Evolutionary conservation across 805 yeast species (phyloP), one percentile per base, ranked within the genome.

Genomic region (Candida quercuum): DNA sequence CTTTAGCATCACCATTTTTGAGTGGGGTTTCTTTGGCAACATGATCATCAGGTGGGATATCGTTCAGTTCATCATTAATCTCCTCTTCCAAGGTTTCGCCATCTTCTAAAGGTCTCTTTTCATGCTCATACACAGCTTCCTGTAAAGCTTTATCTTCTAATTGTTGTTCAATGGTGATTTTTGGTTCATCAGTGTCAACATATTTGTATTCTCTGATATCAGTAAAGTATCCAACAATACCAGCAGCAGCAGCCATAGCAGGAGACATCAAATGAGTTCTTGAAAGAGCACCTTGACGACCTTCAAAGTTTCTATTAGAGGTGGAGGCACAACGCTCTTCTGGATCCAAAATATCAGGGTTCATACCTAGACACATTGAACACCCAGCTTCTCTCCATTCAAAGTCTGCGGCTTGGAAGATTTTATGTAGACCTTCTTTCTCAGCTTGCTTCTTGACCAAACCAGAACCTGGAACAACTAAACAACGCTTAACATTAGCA

Each of bases 301-400:
- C 99, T 65, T 91, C 97, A 59, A 93, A 93, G 70, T 93, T 93
- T 75, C 99, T 84, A 74, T 93, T 93, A 17, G 98, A 91, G 15
- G 99, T 93, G 12, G 98, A 89, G 8, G 99, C 99, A 71, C 99
- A 93, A 68, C 99, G 81, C 66, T 93, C 99, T 57, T 84, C 78
- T 28, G 99, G 99, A 45, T 80, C 76, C 58, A 93, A 75, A 53
- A 93, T 91, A 69, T 93, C 99, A 30, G 98, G 97, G 69, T 93
- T 93, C 99, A 93, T 93, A 64, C 99, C 99, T 37, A 93, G 75
- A 70, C 99, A 93, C 99, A 93, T 93, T 29, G 98, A 91, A 69
- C 99, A 93, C 44, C 99, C 99, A 48, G 99, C 98, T 69, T 93
- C 99, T 71, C 99, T 83, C 99, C 99, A 93, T 52, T 86, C 91